These are phyloP conservation scores for Helotiales sp. DNA, from an alignment of 2,329 filamentous ascomycete species.

Conservation along the genomic window DNA sequence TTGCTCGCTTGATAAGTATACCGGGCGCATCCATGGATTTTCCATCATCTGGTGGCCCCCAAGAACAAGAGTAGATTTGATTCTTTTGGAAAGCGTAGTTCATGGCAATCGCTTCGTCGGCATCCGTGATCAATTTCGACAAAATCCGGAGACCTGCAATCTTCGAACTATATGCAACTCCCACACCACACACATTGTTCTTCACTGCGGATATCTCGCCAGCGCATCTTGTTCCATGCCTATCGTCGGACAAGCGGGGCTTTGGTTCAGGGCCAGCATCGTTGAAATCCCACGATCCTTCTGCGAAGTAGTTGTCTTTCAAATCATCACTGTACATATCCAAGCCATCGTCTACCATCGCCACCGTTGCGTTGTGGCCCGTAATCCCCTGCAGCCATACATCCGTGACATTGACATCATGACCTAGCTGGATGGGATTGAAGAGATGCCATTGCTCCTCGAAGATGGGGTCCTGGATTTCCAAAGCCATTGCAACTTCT, in stretches of 20 bases:
- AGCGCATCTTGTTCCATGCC: conserved; percentile 90
- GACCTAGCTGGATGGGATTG: conserved; percentile 79
- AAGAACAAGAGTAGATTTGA: conserved; percentile 98
- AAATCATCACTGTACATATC: conserved; percentile 96
- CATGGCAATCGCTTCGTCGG: conserved; percentile 89
- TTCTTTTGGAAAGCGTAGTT: conserved; percentile 92
- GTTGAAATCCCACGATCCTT: conserved; percentile 96
- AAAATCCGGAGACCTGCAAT: conserved; percentile 93
- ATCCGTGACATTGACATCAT: conserved; percentile 96
- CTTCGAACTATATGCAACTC: conserved; percentile 89
- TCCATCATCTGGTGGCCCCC: conserved; percentile 95
- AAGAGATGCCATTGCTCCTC: conserved; percentile 93
- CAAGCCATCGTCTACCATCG: conserved; percentile 93
- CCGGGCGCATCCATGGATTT: conserved; percentile 92
- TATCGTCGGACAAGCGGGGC: conserved; percentile 83
- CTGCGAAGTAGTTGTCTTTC: conserved; percentile 90
- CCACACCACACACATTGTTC: conserved; percentile 94
- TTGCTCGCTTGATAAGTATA: conserved; percentile 84
- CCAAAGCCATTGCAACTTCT: conserved; percentile 66
- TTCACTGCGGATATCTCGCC: conserved; percentile 91
- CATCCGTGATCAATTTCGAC: conserved; percentile 86
- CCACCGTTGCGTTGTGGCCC: conserved; percentile 85
- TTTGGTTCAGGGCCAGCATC: conserved; percentile 78
- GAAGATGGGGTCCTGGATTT: conserved; percentile 89
- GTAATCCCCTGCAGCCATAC: conserved; percentile 92